A percentile compares a stretch with the other conserved stretches of the same genome.
Conservation (phyloP, 1,139 yeast species). For the Kodamaea fungicola region DNA sequence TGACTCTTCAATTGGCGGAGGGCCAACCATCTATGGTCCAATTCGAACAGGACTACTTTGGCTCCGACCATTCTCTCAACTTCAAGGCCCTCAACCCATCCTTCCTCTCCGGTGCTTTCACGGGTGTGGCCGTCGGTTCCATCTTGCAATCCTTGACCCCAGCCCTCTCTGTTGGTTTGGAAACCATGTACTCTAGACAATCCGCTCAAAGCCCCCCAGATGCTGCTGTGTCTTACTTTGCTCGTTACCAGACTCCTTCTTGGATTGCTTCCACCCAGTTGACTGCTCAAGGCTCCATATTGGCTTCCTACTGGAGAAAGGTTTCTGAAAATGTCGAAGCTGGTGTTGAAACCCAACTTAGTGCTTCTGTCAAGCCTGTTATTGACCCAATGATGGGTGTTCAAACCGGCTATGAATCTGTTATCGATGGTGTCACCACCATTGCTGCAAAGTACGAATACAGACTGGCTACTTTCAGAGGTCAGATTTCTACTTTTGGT, state of each 20-base stretch:
- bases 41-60: conserved; percentile 94
- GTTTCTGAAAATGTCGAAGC: conserved; percentile 93
- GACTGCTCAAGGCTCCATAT: conserved; percentile 87
- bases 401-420: conserved; percentile 77
- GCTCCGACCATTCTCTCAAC: conserved; percentile 82
- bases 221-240: conserved; percentile 86
- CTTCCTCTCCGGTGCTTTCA: conserved; percentile 65
- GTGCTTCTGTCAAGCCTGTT: conserved; percentile 75
- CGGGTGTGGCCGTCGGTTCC: conserved; percentile 92
- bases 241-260: conserved; percentile 80
- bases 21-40: conserved; percentile 95
- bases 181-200: conserved; percentile 85
- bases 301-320: conserved; percentile 92
- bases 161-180: conserved; percentile 83
- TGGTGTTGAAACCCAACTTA: conserved; percentile 88
- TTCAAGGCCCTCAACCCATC: conserved; percentile 91
- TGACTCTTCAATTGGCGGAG: conserved; percentile 82
- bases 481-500: conserved; percentile 89
- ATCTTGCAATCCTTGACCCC: conserved; percentile 86
- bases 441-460: conserved; percentile 97
- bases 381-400: conserved; percentile 80
- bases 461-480: conserved; percentile 94
- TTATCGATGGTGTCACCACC: conserved; percentile 87
- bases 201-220: conserved; percentile 78
- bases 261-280: conserved; percentile 96